phyloP scores from a whole-genome alignment of 495 filamentous ascomycete species.

The Pseudomonodictys pantanalensis region DNA sequence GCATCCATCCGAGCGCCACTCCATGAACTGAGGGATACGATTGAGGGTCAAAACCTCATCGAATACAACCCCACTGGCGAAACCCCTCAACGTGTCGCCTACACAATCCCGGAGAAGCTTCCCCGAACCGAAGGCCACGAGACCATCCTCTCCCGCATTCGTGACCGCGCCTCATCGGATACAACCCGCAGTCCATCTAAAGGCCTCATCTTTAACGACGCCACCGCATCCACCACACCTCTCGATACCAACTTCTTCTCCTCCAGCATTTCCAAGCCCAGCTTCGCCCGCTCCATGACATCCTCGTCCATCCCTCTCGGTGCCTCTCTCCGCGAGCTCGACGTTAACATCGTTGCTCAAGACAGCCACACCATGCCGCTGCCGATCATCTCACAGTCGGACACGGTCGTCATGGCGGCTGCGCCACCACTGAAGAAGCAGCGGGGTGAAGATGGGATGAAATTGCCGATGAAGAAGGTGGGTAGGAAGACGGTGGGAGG shows the following conservation, averaged over 20 bases:
- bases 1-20: constrained; percentile 63
- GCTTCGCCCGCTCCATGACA: constrained; percentile 18
- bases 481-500: constrained; percentile 37
- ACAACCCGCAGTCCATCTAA: constrained; percentile 39
- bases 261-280: constrained; percentile 1
- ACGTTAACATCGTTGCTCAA: constrained; percentile 38
- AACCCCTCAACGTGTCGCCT: constrained; percentile 76
- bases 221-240: not conserved
- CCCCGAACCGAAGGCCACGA: constrained; percentile 76
- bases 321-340: constrained; percentile 5
- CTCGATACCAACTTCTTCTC: constrained; percentile 4
- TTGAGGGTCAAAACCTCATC: constrained; percentile 58
- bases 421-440: constrained; percentile 37
- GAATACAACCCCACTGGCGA: constrained; percentile 81
- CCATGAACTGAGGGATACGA: constrained; percentile 59
- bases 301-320: too few relatives aligned
- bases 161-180: constrained; percentile 31
- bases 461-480: constrained; percentile 40
- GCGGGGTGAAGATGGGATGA: constrained; percentile 28
- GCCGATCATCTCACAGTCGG: constrained; percentile 20
- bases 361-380: constrained; percentile 16
- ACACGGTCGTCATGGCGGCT: not conserved
- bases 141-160: constrained; percentile 57
- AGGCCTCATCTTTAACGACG: constrained; percentile 39
- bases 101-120: constrained; percentile 70